phyloP scores from a whole-genome alignment of 129 eudicot species.

The Centrapalus pauciflorus region DNA sequence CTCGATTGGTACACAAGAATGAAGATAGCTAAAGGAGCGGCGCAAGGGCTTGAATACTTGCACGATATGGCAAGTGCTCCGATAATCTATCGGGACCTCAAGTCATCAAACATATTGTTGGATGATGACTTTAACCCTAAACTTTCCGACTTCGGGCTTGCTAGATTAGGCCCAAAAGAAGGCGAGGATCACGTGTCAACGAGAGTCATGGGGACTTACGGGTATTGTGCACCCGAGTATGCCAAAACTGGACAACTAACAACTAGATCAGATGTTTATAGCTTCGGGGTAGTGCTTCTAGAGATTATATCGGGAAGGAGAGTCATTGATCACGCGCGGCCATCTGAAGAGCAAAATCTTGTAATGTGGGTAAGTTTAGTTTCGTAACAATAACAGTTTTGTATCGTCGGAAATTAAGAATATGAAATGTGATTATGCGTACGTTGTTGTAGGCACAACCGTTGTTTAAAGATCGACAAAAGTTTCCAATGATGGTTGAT shows the following conservation, averaged over 20 bases:
- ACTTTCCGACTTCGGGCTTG: conserved; percentile 51
- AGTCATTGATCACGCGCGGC: conserved; percentile 15
- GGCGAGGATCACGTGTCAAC: conserved; percentile 42
- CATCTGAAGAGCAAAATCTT: conserved; percentile 9
- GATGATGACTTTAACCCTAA: conserved; percentile 33
- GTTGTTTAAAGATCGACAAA: conserved; percentile 6
- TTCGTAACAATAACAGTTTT: no score
- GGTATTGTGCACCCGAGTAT: conserved; percentile 51
- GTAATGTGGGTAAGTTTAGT: conserved; percentile 29
- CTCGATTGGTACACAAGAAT: no score
- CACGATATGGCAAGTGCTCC: no score
- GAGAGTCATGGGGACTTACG: conserved; percentile 42
- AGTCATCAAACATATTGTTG: conserved; percentile 38
- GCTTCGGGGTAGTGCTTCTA: conserved; percentile 49
- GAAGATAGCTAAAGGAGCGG: no score
- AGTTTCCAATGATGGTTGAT: conserved; percentile 13
- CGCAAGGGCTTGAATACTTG: conserved; percentile 42
- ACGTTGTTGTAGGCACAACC: conserved; percentile 7
- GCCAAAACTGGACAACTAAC: conserved; percentile 32
- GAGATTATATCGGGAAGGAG: conserved; percentile 40
- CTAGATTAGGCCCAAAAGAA: conserved; percentile 32
- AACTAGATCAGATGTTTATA: conserved; percentile 30
- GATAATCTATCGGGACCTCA: conserved; percentile 43
- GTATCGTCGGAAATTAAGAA: no score
- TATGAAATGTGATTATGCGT: no score